phyloP scores from a whole-genome alignment of 2,329 filamentous ascomycete species.

The Hyphodiscus sp. region DNA sequence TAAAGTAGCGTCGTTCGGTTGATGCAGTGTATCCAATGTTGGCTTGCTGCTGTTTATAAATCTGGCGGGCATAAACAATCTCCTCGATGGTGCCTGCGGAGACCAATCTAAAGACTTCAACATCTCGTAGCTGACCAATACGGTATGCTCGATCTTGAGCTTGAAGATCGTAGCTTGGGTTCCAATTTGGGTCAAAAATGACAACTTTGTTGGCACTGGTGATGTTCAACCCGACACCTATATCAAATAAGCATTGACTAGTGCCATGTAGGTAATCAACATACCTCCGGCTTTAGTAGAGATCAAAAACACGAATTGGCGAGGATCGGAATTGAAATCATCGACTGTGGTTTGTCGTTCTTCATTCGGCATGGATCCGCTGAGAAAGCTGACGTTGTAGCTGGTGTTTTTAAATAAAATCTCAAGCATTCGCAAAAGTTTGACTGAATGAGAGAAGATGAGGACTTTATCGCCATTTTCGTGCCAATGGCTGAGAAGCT shows the following conservation, averaged over 20 bases:
- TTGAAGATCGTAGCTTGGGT: constrained; percentile 88
- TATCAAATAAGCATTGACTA: background rate
- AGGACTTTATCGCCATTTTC: constrained; percentile 87
- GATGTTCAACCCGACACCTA: constrained; percentile 83
- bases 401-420: constrained; percentile 80
- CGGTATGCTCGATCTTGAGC: constrained; percentile 95
- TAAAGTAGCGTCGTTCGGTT: constrained; percentile 89
- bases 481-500: constrained; percentile 85
- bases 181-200: constrained; percentile 96
- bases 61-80: constrained; percentile 92
- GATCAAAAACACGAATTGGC: constrained; percentile 91
- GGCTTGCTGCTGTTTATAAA: constrained; percentile 98
- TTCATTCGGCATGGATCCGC: constrained; percentile 76
- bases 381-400: constrained; percentile 87
- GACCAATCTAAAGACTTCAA: constrained; percentile 90
- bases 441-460: constrained; percentile 89
- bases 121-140: constrained; percentile 86
- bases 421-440: constrained; percentile 75
- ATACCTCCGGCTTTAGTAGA: constrained; percentile 77
- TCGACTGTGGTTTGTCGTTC: constrained; percentile 79
- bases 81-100: constrained; percentile 93
- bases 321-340: constrained; percentile 82
- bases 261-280: background rate
- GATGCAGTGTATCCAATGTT: constrained; percentile 96
- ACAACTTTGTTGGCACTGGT: constrained; percentile 98